phyloP scores from a whole-genome alignment of 768 basidiomycete species.

The Naematelia encephala region DNA sequence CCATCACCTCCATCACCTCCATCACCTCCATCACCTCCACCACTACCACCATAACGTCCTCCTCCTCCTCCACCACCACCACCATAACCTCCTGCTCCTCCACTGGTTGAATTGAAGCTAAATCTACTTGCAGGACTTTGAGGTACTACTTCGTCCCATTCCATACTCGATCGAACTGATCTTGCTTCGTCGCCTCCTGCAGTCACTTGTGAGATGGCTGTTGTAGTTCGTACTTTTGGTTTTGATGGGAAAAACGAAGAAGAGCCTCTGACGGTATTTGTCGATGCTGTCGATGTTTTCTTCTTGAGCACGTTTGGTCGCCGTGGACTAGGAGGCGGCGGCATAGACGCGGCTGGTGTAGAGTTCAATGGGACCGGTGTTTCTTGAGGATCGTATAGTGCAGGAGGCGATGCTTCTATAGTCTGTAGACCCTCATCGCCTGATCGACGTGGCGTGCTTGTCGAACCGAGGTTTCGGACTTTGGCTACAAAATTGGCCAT shows the following conservation, averaged over 20 bases:
- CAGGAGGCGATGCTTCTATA: constrained; percentile 11
- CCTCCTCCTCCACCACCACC: not conserved
- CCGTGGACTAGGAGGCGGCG: not conserved
- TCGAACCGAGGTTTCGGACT: constrained; percentile 2
- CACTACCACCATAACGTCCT: not conserved
- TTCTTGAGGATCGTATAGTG: constrained; percentile 6
- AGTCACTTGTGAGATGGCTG: constrained; percentile 27
- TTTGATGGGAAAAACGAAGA: constrained; percentile 19
- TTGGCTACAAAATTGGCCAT: not conserved
- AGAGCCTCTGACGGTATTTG: constrained; percentile 23
- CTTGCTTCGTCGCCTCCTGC: not conserved
- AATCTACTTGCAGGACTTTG: not conserved
- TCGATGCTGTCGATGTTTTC: constrained; percentile 24
- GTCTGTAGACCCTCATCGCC: not conserved
- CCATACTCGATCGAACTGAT: not conserved
- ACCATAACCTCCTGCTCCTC: not conserved
- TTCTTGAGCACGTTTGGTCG: constrained; percentile 21
- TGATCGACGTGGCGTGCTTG: not conserved
- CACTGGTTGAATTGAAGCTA: not conserved
- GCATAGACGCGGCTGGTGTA: not conserved
- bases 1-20: not conserved
- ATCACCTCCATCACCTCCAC: not conserved
- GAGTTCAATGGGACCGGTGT: constrained; percentile 11
- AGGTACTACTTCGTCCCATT: not conserved
- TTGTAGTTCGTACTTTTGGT: constrained; percentile 13